Percentiles rank a stretch among this genome's conserved stretches.
Conservation (phyloP, 2,329 filamentous ascomycete species). For the Dryadomyces quercivorus region DNA sequence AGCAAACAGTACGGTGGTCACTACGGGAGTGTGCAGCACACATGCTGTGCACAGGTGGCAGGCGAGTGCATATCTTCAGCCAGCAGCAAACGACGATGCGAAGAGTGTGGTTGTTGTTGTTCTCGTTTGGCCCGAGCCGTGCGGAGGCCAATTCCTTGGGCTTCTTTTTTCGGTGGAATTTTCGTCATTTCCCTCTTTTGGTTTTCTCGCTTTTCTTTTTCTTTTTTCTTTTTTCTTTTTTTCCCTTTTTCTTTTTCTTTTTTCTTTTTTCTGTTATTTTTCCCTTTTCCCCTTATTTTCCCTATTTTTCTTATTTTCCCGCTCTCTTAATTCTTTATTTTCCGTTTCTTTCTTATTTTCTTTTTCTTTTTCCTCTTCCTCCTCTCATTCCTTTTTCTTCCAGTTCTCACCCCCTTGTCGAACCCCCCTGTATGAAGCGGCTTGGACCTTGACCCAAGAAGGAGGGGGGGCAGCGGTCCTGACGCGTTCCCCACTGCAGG, state of each 20-base stretch:
- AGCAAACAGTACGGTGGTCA: conserved; percentile 4
- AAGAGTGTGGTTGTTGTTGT: background rate
- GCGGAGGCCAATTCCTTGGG: background rate
- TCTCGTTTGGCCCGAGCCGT: background rate
- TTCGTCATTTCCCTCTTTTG: conserved; percentile 6
- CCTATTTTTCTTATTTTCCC: conserved; percentile 3
- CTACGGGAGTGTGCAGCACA: conserved; percentile 1
- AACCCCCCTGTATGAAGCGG: background rate
- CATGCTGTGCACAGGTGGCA: conserved; percentile 4
- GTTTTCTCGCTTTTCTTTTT: background rate
- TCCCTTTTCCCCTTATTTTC: conserved; percentile 8
- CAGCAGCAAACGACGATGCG: background rate
- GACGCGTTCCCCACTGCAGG: background rate
- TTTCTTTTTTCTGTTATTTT: conserved; percentile 9
- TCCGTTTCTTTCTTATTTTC: background rate
- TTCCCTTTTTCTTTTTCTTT: background rate
- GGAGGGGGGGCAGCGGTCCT: background rate
- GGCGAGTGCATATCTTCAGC: background rate
- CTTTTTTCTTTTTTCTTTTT: background rate
- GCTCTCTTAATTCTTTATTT: background rate
- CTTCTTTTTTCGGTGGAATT: background rate
- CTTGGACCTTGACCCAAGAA: conserved; percentile 6
- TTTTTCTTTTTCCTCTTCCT: background rate
- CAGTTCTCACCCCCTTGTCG: background rate
- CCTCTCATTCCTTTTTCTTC: conserved; percentile 1